Evolutionary conservation across 1,139 yeast species (phyloP).

Genomic region (Saccharomycopsis phalli): DNA sequence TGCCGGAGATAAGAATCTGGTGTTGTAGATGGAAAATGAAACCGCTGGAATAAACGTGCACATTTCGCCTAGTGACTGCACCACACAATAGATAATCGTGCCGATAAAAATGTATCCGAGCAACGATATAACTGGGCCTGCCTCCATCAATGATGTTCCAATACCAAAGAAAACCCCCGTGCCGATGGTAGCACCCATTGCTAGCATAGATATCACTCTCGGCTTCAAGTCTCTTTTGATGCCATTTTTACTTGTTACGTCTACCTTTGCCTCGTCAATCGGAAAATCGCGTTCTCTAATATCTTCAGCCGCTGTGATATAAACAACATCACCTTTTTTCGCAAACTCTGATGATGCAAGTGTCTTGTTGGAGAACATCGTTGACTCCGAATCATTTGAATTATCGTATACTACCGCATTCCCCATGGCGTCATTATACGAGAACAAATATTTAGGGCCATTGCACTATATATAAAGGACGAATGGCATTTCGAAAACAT

Average conservation of each 20-base stretch:
- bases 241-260: conserved; percentile 6
- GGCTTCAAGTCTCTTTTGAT: conserved; percentile 43
- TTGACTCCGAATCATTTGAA: no score
- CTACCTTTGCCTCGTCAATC: background rate
- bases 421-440: no score
- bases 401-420: no score
- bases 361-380: no score
- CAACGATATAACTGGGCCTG: conserved; percentile 63
- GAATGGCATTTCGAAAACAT: no score
- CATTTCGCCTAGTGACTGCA: conserved; percentile 72
- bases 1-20: conserved; percentile 61
- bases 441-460: no score
- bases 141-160: conserved; percentile 37
- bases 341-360: background rate
- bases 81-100: conserved; percentile 52
- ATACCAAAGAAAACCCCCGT: conserved; percentile 59
- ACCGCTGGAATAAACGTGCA: conserved; percentile 72
- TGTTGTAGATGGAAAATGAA: conserved; percentile 47
- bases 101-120: conserved; percentile 63
- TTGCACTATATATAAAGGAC: no score
- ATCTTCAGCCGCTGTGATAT: background rate
- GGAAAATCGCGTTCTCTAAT: conserved; percentile 10
- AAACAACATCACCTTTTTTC: background rate
- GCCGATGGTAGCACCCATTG: conserved; percentile 64
- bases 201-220: conserved; percentile 56